phyloP scores from a whole-genome alignment of 2,329 filamentous ascomycete genomes.

The Trichoderma guizhouense region DNA sequence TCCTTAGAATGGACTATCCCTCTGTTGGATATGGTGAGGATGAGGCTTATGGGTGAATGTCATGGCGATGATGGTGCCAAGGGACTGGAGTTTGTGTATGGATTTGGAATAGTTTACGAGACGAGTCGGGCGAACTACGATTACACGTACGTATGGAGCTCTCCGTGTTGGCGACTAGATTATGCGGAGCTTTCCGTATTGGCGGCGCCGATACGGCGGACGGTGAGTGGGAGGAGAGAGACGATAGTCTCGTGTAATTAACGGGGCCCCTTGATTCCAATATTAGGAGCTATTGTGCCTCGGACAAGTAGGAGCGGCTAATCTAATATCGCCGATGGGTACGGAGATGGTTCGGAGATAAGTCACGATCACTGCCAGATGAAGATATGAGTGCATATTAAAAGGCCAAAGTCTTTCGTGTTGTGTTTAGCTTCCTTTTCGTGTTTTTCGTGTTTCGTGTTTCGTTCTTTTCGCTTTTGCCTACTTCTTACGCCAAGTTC shows the following conservation, averaged over 20 bases:
- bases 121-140: background rate
- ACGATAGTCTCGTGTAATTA: too few relatives aligned
- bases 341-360: background rate
- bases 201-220: too few relatives aligned
- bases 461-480: background rate
- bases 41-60: too few relatives aligned
- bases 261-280: too few relatives aligned
- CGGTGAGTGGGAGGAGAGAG: too few relatives aligned
- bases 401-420: background rate
- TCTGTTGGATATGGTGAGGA: background rate
- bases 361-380: background rate
- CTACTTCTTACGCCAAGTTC: background rate
- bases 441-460: background rate
- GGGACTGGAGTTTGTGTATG: too few relatives aligned
- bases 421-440: background rate
- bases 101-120: background rate
- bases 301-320: background rate
- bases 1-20: background rate
- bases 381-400: too few relatives aligned
- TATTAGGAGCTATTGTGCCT: too few relatives aligned
- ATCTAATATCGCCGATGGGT: background rate
- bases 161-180: too few relatives aligned
- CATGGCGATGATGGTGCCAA: too few relatives aligned
- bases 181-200: too few relatives aligned
- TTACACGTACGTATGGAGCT: background rate